These are phyloP conservation scores for Beauveria australis DNA, from an alignment of 2,329 filamentous ascomycete genomes.

Conservation along the genomic window DNA sequence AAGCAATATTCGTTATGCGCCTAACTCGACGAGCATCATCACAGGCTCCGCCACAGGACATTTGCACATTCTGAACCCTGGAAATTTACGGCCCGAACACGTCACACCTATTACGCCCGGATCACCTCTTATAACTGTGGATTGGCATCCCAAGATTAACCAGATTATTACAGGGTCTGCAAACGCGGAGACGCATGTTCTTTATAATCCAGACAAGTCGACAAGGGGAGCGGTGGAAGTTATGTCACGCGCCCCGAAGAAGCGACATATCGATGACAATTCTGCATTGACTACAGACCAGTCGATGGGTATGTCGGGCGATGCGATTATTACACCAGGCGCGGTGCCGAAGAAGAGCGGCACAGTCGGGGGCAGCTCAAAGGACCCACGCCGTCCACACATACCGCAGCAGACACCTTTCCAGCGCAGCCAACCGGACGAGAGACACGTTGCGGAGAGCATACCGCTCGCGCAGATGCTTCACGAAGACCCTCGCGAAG, in stretches of 20 bases:
- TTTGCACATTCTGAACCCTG: conserved; percentile 87
- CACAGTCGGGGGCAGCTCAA: conserved; percentile 66
- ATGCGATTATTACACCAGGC: conserved; percentile 67
- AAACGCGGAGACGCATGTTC: conserved; percentile 79
- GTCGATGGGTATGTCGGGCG: conserved; percentile 70
- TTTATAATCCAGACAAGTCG: conserved; percentile 85
- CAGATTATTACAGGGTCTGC: conserved; percentile 93
- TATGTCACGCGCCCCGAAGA: conserved; percentile 89
- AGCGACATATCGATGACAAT: conserved; percentile 91
- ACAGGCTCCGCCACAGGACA: conserved; percentile 82
- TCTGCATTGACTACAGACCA: conserved; percentile 78
- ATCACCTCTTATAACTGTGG: conserved; percentile 71
- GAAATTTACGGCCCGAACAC: conserved; percentile 75
- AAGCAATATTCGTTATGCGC: conserved; percentile 83
- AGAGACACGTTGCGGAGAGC: conserved; percentile 77
- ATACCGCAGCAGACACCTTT: conserved; percentile 82
- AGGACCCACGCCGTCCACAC: conserved; percentile 77
- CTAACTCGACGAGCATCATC: conserved; percentile 73
- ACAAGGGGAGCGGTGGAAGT: conserved; percentile 74
- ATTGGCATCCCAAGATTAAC: conserved; percentile 92
- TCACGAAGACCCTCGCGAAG: conserved; percentile 92
- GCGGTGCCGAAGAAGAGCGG: conserved; percentile 53
- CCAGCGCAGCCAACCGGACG: conserved; percentile 80
- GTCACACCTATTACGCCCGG: conserved; percentile 84
- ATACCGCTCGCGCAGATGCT: conserved; percentile 89